Conservation (phyloP, 2,329 filamentous ascomycete species). For the Xylariaceae sp. region DNA sequence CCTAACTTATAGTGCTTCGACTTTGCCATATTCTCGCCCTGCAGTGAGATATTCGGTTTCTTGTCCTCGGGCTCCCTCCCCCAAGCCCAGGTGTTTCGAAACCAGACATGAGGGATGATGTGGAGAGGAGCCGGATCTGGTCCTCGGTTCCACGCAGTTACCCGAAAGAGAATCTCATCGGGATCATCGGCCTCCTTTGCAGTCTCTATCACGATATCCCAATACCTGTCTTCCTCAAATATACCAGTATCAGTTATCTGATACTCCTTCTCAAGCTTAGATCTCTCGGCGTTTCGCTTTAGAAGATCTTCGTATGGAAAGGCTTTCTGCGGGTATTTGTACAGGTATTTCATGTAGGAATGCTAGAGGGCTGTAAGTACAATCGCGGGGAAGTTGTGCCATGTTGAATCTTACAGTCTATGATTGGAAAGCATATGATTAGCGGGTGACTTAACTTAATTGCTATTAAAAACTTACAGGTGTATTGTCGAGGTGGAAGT, state of each 20-base stretch:
- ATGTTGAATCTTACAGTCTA: conserved; percentile 48
- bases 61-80: conserved; percentile 74
- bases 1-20: conserved; percentile 82
- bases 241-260: conserved; percentile 87
- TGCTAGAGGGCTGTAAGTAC: conserved; percentile 57
- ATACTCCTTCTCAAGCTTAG: conserved; percentile 81
- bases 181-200: conserved; percentile 92
- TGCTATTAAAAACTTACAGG: conserved; percentile 53
- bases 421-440: conserved; percentile 28
- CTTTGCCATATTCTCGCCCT: conserved; percentile 68
- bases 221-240: conserved; percentile 89
- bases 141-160: conserved; percentile 95
- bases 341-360: conserved; percentile 98
- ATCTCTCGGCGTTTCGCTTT: conserved; percentile 78
- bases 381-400: conserved; percentile 2
- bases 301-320: conserved; percentile 92
- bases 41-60: conserved; percentile 76
- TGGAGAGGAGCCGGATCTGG: conserved; percentile 88
- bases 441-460: conserved; percentile 6
- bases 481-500: conserved; percentile 96
- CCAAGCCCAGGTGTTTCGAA: conserved; percentile 97
- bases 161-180: conserved; percentile 89
- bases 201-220: conserved; percentile 96
- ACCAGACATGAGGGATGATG: conserved; percentile 94
- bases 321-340: conserved; percentile 91